Evolutionary conservation across 2,329 filamentous ascomycete species (phyloP).

Genomic region (Lecanicillium sp.): DNA sequence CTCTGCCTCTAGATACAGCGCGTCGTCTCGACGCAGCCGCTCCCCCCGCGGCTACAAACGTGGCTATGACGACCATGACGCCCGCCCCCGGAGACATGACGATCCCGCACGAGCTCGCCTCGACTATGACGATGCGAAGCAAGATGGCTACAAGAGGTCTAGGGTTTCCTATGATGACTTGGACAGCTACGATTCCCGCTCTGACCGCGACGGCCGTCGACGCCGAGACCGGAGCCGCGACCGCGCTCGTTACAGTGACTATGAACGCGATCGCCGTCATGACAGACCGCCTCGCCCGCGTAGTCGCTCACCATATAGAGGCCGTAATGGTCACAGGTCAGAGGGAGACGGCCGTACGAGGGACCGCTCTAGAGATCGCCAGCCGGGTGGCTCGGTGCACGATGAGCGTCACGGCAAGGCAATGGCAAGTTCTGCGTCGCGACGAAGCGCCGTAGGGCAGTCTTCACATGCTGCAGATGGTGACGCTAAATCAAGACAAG

Average conservation of each 20-base stretch:
- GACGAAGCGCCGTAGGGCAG: slow-evolving; percentile 52
- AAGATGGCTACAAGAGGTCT: slow-evolving; percentile 37
- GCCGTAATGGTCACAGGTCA: background rate
- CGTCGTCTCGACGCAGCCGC: slow-evolving; percentile 38
- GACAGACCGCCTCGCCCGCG: slow-evolving; percentile 50
- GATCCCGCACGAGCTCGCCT: slow-evolving; percentile 55
- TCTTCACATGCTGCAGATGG: slow-evolving; percentile 50
- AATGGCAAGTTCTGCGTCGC: slow-evolving; percentile 54
- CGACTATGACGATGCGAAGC: slow-evolving; percentile 51
- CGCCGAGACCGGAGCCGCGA: slow-evolving; percentile 34
- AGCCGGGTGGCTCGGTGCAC: slow-evolving; percentile 25
- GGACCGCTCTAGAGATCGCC: background rate
- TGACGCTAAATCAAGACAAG: slow-evolving; percentile 62
- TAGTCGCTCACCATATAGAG: slow-evolving; percentile 40
- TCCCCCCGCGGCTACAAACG: slow-evolving; percentile 64
- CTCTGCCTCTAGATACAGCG: slow-evolving; percentile 33
- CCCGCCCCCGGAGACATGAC: slow-evolving; percentile 28
- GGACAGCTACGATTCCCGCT: slow-evolving; percentile 37
- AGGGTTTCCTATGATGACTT: slow-evolving; percentile 49
- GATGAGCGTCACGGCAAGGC: slow-evolving; percentile 31
- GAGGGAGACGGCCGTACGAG: background rate
- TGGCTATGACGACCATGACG: slow-evolving; percentile 52
- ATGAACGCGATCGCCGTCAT: slow-evolving; percentile 33
- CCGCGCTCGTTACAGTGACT: slow-evolving; percentile 14
- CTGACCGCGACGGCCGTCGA: slow-evolving; percentile 41